Conservation (phyloP, 2,329 filamentous ascomycete genomes). For the Exophiala bonariae region DNA sequence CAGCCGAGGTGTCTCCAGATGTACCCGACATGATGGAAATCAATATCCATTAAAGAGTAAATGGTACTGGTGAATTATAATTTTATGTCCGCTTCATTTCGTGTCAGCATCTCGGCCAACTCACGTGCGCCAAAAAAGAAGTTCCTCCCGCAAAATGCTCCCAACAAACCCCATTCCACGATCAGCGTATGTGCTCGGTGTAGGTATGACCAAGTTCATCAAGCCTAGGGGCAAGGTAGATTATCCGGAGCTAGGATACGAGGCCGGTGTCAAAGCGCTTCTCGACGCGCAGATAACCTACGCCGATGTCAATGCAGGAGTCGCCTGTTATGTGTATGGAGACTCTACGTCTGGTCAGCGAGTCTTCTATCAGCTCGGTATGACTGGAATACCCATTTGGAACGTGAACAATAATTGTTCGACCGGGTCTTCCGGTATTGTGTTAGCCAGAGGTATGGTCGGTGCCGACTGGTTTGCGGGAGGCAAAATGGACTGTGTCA, state of each 20-base stretch:
- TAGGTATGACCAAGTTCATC: conserved; percentile 99
- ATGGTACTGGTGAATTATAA: too few relatives aligned
- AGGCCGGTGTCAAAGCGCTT: conserved; percentile 36
- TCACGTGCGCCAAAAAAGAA: too few relatives aligned
- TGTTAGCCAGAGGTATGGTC: conserved; percentile 79
- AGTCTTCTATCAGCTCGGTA: conserved; percentile 98
- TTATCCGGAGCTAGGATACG: conserved; percentile 35
- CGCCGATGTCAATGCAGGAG: conserved; percentile 90
- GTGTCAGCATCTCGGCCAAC: too few relatives aligned
- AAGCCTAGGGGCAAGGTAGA: conserved; percentile 34
- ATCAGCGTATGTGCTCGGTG: conserved; percentile 84
- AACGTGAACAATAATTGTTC: conserved; percentile 99
- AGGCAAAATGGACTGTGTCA: conserved; percentile 80
- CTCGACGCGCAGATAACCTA: conserved; percentile 90
- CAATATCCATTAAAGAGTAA: too few relatives aligned
- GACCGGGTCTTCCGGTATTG: conserved; percentile 87
- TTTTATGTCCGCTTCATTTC: too few relatives aligned
- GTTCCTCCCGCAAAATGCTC: too few relatives aligned
- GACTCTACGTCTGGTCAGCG: conserved; percentile 93
- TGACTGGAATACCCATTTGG: conserved; percentile 94
- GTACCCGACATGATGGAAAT: too few relatives aligned
- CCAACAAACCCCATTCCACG: not conserved
- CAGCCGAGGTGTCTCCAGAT: too few relatives aligned
- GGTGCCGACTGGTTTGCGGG: conserved; percentile 44
- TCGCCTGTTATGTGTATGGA: conserved; percentile 98